phyloP scores from a whole-genome alignment of 169 alveolate species.

The Theileria annulata region DNA sequence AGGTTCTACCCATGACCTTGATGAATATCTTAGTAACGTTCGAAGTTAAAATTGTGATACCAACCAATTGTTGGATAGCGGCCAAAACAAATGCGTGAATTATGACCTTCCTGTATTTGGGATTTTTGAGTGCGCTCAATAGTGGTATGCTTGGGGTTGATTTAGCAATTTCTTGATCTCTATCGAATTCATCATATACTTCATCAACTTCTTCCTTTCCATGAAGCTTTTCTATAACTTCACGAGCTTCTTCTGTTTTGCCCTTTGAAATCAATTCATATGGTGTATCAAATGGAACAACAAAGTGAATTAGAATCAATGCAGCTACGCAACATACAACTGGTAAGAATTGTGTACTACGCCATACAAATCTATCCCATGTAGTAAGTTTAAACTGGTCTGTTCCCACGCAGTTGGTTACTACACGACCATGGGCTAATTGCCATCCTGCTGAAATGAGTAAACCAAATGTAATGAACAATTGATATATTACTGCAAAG shows the following conservation, averaged over 20 bases:
- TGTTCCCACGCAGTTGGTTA: background rate
- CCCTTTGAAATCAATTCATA: conserved; percentile 67
- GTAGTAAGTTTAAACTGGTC: conserved; percentile 2
- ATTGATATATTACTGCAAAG: conserved; percentile 76
- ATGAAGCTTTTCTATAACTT: conserved; percentile 61
- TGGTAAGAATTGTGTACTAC: conserved; percentile 68
- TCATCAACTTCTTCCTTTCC: conserved; percentile 66
- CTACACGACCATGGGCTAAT: conserved; percentile 67
- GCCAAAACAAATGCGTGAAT: conserved; percentile 73
- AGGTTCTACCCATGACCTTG: conserved; percentile 58
- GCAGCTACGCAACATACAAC: conserved; percentile 53
- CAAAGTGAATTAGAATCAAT: conserved; percentile 34
- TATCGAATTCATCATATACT: conserved; percentile 57
- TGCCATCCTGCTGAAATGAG: conserved; percentile 73
- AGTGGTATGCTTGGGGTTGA: conserved; percentile 55
- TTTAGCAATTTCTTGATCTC: conserved; percentile 62
- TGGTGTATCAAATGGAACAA: conserved; percentile 72
- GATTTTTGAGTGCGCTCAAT: conserved; percentile 60
- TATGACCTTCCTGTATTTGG: conserved; percentile 72
- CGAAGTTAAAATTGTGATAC: conserved; percentile 81
- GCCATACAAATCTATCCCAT: conserved; percentile 65
- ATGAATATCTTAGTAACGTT: conserved; percentile 77
- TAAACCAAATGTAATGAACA: conserved; percentile 80
- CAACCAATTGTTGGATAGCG: conserved; percentile 81
- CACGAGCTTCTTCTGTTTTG: conserved; percentile 65